Conservation (phyloP, 106 monocot species). For the Gastrodia elata region DNA sequence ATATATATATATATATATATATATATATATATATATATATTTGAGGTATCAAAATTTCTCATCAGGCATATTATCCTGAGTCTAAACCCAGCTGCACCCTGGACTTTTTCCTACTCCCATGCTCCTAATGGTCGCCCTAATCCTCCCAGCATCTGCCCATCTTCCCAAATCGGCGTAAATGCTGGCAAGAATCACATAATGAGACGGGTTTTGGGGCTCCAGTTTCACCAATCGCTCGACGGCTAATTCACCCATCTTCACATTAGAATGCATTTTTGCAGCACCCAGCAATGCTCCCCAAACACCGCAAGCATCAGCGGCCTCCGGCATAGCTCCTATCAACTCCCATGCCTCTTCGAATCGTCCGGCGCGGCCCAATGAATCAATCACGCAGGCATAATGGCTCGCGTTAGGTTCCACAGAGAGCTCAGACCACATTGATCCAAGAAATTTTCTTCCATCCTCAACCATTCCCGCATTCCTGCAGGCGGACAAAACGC, state of each 20-base stretch:
- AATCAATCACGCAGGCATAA: conserved; percentile 62
- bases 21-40: too few species aligned
- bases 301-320: conserved; percentile 28
- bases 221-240: conserved; percentile 33
- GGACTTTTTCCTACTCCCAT: conserved; percentile 39
- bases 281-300: conserved; percentile 60
- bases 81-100: conserved; percentile 66
- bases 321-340: conserved; percentile 32
- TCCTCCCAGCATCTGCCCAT: conserved; percentile 51
- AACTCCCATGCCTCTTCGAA: conserved; percentile 44
- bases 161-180: conserved; percentile 61
- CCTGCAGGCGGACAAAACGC: conserved; percentile 66
- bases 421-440: conserved; percentile 22
- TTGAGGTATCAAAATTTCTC: too few species aligned
- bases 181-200: conserved; percentile 54
- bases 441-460: conserved; percentile 46
- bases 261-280: conserved; percentile 46
- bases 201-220: conserved; percentile 43
- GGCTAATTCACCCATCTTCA: conserved; percentile 46
- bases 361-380: conserved; percentile 46
- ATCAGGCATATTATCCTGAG: conserved; percentile 3
- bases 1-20: too few species aligned
- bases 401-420: conserved; percentile 39
- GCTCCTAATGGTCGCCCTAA: conserved; percentile 30
- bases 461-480: conserved; percentile 61